phyloP scores from a whole-genome alignment of 768 basidiomycete genomes.

The Calocybe cyanea region DNA sequence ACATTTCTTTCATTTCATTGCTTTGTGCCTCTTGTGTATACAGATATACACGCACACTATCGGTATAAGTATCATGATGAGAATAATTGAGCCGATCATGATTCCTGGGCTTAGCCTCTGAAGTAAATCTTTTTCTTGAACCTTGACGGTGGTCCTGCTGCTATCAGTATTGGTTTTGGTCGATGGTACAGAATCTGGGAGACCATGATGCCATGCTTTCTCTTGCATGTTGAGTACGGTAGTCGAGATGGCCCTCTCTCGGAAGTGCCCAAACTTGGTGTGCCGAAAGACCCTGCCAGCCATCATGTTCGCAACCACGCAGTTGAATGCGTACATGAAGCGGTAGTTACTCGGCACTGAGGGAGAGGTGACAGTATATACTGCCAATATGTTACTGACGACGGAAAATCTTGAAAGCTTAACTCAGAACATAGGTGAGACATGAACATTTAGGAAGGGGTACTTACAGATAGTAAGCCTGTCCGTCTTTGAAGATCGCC shows the following conservation, averaged over 20 bases:
- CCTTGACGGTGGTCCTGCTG: no score
- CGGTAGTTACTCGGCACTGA: not conserved
- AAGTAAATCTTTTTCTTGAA: no score
- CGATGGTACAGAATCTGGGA: no score
- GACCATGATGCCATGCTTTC: no score
- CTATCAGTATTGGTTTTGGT: no score
- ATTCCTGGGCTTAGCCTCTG: no score
- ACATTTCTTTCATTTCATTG: no score
- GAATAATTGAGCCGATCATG: no score
- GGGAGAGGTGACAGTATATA: not conserved
- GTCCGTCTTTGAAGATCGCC: constrained; percentile 25
- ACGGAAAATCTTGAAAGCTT: constrained; percentile 10
- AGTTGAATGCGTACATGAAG: constrained; percentile 1
- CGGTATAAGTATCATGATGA: not conserved
- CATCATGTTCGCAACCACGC: constrained; percentile 8
- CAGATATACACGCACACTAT: no score
- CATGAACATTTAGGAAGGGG: not conserved
- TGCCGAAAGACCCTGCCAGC: constrained; percentile 10
- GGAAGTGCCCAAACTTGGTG: constrained; percentile 8
- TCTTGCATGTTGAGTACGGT: not conserved
- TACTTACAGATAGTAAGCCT: constrained; percentile 30
- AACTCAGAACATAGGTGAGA: not conserved
- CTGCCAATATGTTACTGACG: constrained; percentile 7
- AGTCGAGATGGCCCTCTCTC: constrained; percentile 1
- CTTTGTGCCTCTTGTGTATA: no score